Base-by-base conservation (phyloP, 768 basidiomycete species). In the Psilocybe tampanensis region DNA sequence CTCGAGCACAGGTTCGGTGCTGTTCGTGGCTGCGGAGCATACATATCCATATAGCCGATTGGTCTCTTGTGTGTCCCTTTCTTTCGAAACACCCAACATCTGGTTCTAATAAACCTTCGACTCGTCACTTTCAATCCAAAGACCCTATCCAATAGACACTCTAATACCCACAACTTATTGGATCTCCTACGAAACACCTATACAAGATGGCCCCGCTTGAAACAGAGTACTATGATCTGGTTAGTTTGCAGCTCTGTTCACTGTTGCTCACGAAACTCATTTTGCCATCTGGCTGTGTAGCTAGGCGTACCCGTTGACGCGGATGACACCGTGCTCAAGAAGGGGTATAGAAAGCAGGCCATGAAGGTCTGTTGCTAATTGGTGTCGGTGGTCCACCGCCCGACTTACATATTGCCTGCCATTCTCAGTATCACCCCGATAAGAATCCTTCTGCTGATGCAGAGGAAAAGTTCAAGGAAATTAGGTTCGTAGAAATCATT, bases 401-500 rank as follows among this genome's bases (percentile, higher is more conserved):
- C 19, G n/a, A n/a, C n/a, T n/a, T n/a, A n/a, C n/a, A n/a, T n/a
- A n/a, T 47, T 44, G 7, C 42, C 21, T 50, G 36, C 52, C 43
- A 41, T 48, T 24, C 56, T 43, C 63, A 95, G 91, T 96, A 88
- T 69, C 95, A 97, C 69, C 95, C 95, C 4, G 95, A 97, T 75
- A 97, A 96, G 82, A 98, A 98, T 67, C 81, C 85, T 7, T 90
- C 92, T 3, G 82, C 86, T n/a, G 93, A 94, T 66, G 97, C 96
- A 1, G 94, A 95, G 69, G 89, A 92, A 70, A 95, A 88, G 77
- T 99, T 99, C 79, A 96, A 98, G 74, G 92, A 97, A 44, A 92
- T 99, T 67, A 94, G 93, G 92, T 88, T 63, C 60, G 71, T 70
- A 39, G n/a, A 44, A 29, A 32, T n/a, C 8, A 17, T 29, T 17